Evolutionary conservation across 495 filamentous ascomycete species (phyloP).

Genomic region (Elasticomyces elasticus): DNA sequence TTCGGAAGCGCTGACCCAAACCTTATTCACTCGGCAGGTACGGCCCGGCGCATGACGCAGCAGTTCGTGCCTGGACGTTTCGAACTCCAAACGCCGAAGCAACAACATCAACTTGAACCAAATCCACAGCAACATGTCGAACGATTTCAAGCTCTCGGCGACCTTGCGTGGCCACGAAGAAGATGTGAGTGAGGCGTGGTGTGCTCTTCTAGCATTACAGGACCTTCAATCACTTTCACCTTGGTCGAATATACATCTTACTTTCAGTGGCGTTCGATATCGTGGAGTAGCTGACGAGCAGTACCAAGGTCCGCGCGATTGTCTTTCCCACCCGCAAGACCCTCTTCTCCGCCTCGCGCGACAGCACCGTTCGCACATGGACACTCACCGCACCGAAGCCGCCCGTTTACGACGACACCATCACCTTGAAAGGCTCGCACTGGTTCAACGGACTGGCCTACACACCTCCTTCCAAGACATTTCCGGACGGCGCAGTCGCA

Average conservation of each 20-base stretch:
- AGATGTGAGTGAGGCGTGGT: conserved; percentile 28
- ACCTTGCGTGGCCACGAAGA: conserved; percentile 36
- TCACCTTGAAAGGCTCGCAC: conserved; percentile 62
- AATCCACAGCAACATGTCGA: conserved; percentile 19
- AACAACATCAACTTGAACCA: too few species aligned
- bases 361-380: conserved; percentile 85
- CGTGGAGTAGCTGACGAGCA: conserved; percentile 6
- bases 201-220: not conserved
- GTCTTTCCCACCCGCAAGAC: conserved; percentile 63
- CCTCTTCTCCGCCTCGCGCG: conserved; percentile 77
- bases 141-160: conserved; percentile 36
- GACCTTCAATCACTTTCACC: not conserved
- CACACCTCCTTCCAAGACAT: conserved; percentile 55
- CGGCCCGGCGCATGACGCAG: too few species aligned
- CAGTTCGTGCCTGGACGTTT: too few species aligned
- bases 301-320: conserved; percentile 72
- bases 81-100: too few species aligned
- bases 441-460: conserved; percentile 83
- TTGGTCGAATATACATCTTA: not conserved
- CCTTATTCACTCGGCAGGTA: too few species aligned
- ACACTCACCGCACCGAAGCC: conserved; percentile 53
- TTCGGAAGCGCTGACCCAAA: too few species aligned
- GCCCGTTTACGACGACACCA: conserved; percentile 62
- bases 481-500: conserved; percentile 71
- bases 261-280: not conserved